phyloP scores from a whole-genome alignment of 2,329 filamentous ascomycete genomes.

The Davidsoniella neocaledoniae region DNA sequence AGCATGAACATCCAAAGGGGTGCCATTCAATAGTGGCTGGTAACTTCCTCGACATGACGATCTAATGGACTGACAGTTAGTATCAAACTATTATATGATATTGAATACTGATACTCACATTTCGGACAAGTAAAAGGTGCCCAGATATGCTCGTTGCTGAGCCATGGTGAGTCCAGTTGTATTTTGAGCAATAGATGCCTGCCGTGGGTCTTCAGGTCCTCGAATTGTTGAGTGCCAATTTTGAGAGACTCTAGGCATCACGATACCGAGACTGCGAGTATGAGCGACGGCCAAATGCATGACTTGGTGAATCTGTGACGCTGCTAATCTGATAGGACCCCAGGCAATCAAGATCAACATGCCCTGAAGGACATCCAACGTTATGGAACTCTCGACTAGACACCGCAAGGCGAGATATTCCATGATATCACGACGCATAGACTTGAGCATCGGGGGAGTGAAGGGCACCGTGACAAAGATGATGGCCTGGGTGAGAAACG shows the following conservation, averaged over 20 bases:
- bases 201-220: slow-evolving; percentile 10
- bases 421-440: slow-evolving; percentile 26
- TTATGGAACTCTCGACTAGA: slow-evolving; percentile 24
- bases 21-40: slow-evolving; percentile 10
- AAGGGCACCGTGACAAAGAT: slow-evolving; percentile 23
- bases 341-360: slow-evolving; percentile 29
- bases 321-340: slow-evolving; percentile 18
- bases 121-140: slow-evolving; percentile 24
- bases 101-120: slow-evolving; percentile 18
- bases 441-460: slow-evolving; percentile 18
- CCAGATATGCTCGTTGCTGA: slow-evolving; percentile 23
- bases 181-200: slow-evolving; percentile 9
- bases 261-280: slow-evolving; percentile 24
- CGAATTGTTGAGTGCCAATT: slow-evolving; percentile 10
- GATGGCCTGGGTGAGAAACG: slow-evolving; percentile 23
- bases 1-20: slow-evolving; percentile 7
- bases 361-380: slow-evolving; percentile 29
- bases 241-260: slow-evolving; percentile 15
- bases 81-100: neutral
- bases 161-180: slow-evolving; percentile 16
- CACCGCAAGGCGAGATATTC: slow-evolving; percentile 26
- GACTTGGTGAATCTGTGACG: slow-evolving; percentile 15
- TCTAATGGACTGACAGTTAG: neutral
- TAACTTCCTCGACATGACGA: slow-evolving; percentile 11
- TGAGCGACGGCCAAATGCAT: slow-evolving; percentile 25